A percentile compares a stretch with the other conserved stretches of the same genome.
phyloP scores from a whole-genome alignment of 2,329 filamentous ascomycete species.

The Cytospora chrysosperma region DNA sequence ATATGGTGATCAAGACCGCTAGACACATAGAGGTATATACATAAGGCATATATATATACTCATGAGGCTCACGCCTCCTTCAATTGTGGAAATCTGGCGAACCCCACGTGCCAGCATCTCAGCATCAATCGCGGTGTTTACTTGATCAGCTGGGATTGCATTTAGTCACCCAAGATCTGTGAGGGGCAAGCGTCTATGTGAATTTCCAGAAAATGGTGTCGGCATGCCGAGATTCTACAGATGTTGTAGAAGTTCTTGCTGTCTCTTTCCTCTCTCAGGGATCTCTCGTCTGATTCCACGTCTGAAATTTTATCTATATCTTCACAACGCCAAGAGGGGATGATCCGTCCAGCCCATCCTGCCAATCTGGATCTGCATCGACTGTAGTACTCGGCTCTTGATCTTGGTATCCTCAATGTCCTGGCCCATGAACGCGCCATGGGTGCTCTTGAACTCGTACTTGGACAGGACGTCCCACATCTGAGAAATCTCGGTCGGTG shows the following conservation, averaged over 20 bases:
- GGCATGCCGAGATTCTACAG: too few species aligned
- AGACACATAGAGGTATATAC: neutral
- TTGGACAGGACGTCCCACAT: constrained; percentile 70
- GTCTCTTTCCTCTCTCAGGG: too few species aligned
- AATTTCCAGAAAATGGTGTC: too few species aligned
- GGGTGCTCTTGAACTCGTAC: constrained; percentile 63
- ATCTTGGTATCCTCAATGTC: constrained; percentile 59
- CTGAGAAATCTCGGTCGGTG: constrained; percentile 57
- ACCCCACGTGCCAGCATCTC: neutral
- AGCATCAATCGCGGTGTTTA: neutral
- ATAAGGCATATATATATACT: neutral
- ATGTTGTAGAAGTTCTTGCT: too few species aligned
- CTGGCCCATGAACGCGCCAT: constrained; percentile 64
- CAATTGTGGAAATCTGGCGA: neutral
- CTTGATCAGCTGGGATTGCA: too few species aligned
- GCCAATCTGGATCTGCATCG: constrained; percentile 70
- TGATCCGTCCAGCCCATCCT: constrained; percentile 48
- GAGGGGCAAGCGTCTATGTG: too few species aligned
- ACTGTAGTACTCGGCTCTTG: constrained; percentile 67
- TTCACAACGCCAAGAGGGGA: constrained; percentile 34
- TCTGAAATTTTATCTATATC: neutral
- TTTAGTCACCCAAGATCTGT: too few species aligned
- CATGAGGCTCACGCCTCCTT: neutral
- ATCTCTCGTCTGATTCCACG: too few species aligned
- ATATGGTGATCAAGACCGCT: constrained; percentile 6